Base-by-base conservation (phyloP, 257 asterid genomes). In the Thymus quinquecostatus region DNA sequence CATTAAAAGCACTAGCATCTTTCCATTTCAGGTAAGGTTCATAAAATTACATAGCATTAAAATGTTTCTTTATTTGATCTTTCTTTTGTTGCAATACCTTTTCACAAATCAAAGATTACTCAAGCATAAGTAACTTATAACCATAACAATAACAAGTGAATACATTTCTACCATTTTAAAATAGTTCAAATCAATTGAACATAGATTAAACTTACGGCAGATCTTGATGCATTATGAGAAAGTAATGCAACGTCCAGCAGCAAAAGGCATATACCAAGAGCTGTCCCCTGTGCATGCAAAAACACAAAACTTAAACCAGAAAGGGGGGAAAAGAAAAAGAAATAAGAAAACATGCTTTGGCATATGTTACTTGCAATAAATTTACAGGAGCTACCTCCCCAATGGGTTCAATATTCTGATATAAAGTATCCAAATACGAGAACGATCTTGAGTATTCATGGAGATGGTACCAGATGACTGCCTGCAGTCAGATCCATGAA, bases 391-490 rank as follows among this genome's bases (percentile, higher is more conserved):
- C 59, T 79, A 91, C 97, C 96, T 86, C 97, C 45, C 84, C 96
- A 73, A 87, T 79, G 63, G 92, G 97, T 82, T 83, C 91, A 73
- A 89, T 89, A 74, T 81, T 82, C 82, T 86, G 91, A 86, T 79
- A 91, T 84, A 91, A 81, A 5, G 71, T 48, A 50, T 91, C 96
- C 88, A 91, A 79, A 80, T 81, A 84, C 13, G 91, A 79, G 79
- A 84, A 86, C 6, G 97, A 79, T 70, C 77, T 87, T 53, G 85
- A 73, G 64, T 86, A 83, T 70, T 91, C 97, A 73, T 89, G 97
- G 74, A 89, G 92, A 79, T 84, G 92, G 77, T 82, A 91, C 97
- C 92, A 91, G 73, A 82, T 78, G 59, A 89, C 91, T 50, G 97
- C 97, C 97, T 91, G 88, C 75, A 76, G 66, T 74, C 67, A 83